Base-by-base conservation (phyloP, 768 basidiomycete genomes). In the Tricholoma bakamatsutake region DNA sequence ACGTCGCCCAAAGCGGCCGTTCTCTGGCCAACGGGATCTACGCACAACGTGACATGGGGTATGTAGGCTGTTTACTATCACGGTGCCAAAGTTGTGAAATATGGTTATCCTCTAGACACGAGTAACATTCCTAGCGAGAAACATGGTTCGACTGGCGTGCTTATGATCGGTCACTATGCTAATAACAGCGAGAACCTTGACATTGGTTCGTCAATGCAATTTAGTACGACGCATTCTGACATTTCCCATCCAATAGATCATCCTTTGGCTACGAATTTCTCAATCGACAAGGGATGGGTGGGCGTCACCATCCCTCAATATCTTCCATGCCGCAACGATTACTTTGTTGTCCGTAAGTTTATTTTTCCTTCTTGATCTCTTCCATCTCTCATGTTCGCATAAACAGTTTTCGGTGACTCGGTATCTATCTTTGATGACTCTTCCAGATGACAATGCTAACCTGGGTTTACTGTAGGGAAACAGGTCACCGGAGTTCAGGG, bases 101-200 rank as follows among this genome's bases (percentile, higher is more conserved):
- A 39, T 40, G 39, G 33, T 39, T 17, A 13, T 21, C 27, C 49
- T 57, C 18, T 48, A 70, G 68, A 52, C 2, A 73, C 62, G 4
- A 2, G 10, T 17, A 52, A 68, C 39, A 62, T 84, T 49, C 82
- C 81, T 13, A 4, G 47, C 0, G 68, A 71, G 35, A 66, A 67
- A 24, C 34, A 53, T 51, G 64, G 69, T 57, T 64, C 67, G 30
- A 69, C 64, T 3, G 71, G 80, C 17, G 24, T 62, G 27, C 57
- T 83, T 40, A 50, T 82, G 7, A 69, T 84, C 48, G 82, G 82
- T 15, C 66, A 65, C 57, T 17, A 56, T 6, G 51, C 57, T 11
- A 59, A 61, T 46, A 50, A 63, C 33, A 79, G 74, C 52, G 81
- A 83, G 59, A 73, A 83, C 59, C 62, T 82, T 61, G 71, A 82